These are phyloP conservation scores for Escovopsis weberi DNA, from an alignment of 2,329 filamentous ascomycete species.

Conservation along the genomic window DNA sequence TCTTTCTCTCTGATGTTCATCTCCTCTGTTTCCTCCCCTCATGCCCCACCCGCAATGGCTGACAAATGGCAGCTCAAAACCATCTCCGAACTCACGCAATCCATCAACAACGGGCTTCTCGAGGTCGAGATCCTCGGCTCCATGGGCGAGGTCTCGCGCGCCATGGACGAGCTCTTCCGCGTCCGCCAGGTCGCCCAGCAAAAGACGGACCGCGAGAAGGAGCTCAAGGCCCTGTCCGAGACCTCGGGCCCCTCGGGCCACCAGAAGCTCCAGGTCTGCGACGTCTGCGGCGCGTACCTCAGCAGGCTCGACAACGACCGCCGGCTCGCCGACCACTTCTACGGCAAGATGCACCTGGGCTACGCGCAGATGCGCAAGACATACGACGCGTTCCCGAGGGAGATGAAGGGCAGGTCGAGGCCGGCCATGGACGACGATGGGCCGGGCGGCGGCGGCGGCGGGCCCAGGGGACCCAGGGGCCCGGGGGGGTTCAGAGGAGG, in stretches of 20 bases:
- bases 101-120: conserved; percentile 66
- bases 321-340: conserved; percentile 89
- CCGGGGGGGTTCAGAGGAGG: conserved; percentile 40
- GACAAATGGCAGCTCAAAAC: conserved; percentile 44
- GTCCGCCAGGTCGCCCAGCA: conserved; percentile 65
- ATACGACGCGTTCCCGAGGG: conserved; percentile 71
- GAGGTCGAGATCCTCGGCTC: conserved; percentile 81
- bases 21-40: fast-evolving
- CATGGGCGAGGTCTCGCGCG: conserved; percentile 63
- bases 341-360: conserved; percentile 97
- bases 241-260: conserved; percentile 87
- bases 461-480: conserved; percentile 34
- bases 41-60: not conserved
- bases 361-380: conserved; percentile 98
- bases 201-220: conserved; percentile 72
- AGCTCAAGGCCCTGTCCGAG: conserved; percentile 81
- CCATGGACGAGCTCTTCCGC: conserved; percentile 78
- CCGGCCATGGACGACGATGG: conserved; percentile 37
- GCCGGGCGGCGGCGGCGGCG: conserved; percentile 26
- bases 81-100: conserved; percentile 67
- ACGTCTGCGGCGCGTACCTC: conserved; percentile 93
- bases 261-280: conserved; percentile 96
- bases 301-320: conserved; percentile 88
- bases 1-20: not conserved
- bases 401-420: conserved; percentile 59